Base-by-base conservation (phyloP, 2,329 filamentous ascomycete species). In the Botrytis paeoniae region DNA sequence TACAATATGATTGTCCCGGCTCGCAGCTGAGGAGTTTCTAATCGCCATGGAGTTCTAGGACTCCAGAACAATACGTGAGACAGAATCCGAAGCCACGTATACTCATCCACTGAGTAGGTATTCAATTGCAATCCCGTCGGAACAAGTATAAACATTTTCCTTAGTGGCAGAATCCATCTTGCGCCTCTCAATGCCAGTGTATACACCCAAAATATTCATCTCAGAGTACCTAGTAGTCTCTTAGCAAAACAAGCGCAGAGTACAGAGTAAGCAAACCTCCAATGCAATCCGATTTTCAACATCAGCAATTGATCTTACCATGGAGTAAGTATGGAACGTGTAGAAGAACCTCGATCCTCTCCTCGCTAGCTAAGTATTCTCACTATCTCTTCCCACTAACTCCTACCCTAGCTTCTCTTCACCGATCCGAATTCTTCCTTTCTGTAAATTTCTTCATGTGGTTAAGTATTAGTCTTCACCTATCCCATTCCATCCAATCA, bases 321-420 rank as follows among this genome's bases (percentile, higher is more conserved):
- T 12, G 16, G 8, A 9, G 20, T 48, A 48, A 10, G 43, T 22
- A 48, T 4, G 4, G 22, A 14, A 51, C 0, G 25, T 51, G 25
- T 51, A n/a, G 48, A 25, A n/a, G 48, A 22, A 48, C 10, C 2
- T 9, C 25, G 25, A n/a, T 51, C 2, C 5, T 1, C 10, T 51
- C 43, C 7, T 45, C 18, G 9, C 43, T 51, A 51, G 25, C 48
- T 51, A n/a, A 4, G 48, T n/a, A n/a, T n/a, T n/a, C 10, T n/a
- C 25, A 14, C 48, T 14, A 20, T n/a, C 14, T 51, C 4, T 51
- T 51, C 25, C 4, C 48, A 14, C 6, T 1, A 8, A 51, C 4
- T 14, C 4, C 2, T n/a, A 14, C 8, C 3, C 25, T 4, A 0
- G 22, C 12, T 22, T 22, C 20, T 1, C 1, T 48, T 4, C 22